Percentiles rank a stretch among this genome's conserved stretches.
phyloP scores from a whole-genome alignment of 495 filamentous ascomycete species.

The Neurospora africana region DNA sequence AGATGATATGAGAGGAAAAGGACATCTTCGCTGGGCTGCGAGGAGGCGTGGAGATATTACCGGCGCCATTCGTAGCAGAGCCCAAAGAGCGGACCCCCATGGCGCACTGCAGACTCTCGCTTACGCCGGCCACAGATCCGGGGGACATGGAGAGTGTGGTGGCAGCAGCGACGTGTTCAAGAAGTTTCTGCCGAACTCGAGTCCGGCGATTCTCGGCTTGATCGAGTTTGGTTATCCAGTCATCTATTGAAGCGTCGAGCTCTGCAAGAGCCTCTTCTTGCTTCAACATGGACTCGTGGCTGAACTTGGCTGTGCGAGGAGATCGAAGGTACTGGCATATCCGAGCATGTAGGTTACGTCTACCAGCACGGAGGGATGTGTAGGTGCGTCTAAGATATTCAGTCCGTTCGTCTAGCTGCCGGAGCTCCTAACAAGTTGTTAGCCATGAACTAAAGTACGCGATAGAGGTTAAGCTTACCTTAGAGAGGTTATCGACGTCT shows the following conservation, averaged over 20 bases:
- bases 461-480: constrained; percentile 27
- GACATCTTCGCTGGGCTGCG: constrained; percentile 33
- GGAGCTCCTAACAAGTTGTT: constrained; percentile 42
- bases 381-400: constrained; percentile 63
- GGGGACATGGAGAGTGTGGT: constrained; percentile 25
- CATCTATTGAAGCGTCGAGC: constrained; percentile 62
- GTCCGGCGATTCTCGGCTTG: constrained; percentile 63
- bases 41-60: constrained; percentile 38
- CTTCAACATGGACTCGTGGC: constrained; percentile 56
- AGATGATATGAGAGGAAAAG: constrained; percentile 16
- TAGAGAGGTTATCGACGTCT: constrained; percentile 55
- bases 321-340: constrained; percentile 60
- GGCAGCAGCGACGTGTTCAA: constrained; percentile 63
- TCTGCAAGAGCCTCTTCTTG: constrained; percentile 65
- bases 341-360: constrained; percentile 55
- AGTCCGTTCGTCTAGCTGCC: constrained; percentile 57
- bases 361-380: constrained; percentile 53
- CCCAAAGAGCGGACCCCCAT: constrained; percentile 28
- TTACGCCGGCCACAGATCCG: constrained; percentile 22
- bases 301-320: constrained; percentile 51
- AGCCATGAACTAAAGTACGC: not conserved
- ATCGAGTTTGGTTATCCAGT: constrained; percentile 63
- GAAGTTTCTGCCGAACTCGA: constrained; percentile 60
- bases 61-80: constrained; percentile 13
- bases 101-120: constrained; percentile 31